These are phyloP conservation scores for Rugonectria rugulosa DNA, from an alignment of 2,329 filamentous ascomycete genomes.

Conservation along the genomic window DNA sequence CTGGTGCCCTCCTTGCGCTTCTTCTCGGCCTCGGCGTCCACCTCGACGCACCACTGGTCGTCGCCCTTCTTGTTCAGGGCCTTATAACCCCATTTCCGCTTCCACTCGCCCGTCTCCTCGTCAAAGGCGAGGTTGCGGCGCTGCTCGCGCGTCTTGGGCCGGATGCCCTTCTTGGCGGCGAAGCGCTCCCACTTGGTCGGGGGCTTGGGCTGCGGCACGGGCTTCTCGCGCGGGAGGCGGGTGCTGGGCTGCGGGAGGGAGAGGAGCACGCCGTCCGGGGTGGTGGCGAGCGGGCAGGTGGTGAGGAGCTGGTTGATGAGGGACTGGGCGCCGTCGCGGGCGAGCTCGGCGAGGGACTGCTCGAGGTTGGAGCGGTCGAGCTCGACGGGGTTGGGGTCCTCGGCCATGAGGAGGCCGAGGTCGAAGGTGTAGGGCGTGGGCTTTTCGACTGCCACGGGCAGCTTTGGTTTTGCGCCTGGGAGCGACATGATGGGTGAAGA, in stretches of 20 bases:
- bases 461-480: slow-evolving; percentile 53
- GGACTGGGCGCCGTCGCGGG: slow-evolving; percentile 89
- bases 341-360: slow-evolving; percentile 72
- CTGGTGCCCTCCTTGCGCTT: slow-evolving; percentile 68
- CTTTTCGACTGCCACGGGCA: slow-evolving; percentile 75
- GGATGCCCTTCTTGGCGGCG: slow-evolving; percentile 96
- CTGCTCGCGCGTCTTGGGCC: slow-evolving; percentile 82
- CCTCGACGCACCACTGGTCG: slow-evolving; percentile 89
- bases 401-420: slow-evolving; percentile 84
- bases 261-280: slow-evolving; percentile 76
- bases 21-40: slow-evolving; percentile 78
- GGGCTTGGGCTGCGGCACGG: slow-evolving; percentile 79
- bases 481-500: slow-evolving; percentile 43
- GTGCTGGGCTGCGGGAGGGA: slow-evolving; percentile 76
- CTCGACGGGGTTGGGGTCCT: slow-evolving; percentile 84
- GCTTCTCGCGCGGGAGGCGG: slow-evolving; percentile 87
- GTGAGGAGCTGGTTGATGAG: slow-evolving; percentile 95
- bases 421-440: slow-evolving; percentile 93
- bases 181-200: slow-evolving; percentile 97
- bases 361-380: slow-evolving; percentile 65
- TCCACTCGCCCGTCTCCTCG: slow-evolving; percentile 85
- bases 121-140: slow-evolving; percentile 81
- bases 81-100: slow-evolving; percentile 94
- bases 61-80: slow-evolving; percentile 86
- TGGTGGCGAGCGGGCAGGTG: slow-evolving; percentile 80